These are phyloP conservation scores for Pythium angustatum DNA, from an alignment of 352 stramenopile genomes.

Conservation along the genomic window DNA sequence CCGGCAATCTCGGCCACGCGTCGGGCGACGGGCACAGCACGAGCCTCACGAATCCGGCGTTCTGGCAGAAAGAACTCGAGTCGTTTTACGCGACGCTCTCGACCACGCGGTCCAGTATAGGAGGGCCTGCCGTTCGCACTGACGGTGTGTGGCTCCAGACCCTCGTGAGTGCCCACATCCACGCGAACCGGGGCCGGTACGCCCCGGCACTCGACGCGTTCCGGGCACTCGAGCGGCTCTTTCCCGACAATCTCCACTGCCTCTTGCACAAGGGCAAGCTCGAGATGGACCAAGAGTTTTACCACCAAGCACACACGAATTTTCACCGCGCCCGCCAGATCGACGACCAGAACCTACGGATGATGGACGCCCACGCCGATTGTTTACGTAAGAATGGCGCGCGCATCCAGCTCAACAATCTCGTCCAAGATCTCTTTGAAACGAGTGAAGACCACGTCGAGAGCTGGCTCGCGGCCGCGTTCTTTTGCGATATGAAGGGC, in stretches of 20 bases:
- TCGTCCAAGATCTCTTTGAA: slow-evolving; percentile 73
- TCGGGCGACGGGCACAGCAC: slow-evolving; percentile 25
- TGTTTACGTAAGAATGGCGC: slow-evolving; percentile 53
- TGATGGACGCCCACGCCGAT: slow-evolving; percentile 70
- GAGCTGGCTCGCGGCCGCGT: slow-evolving; percentile 74
- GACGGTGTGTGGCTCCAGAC: slow-evolving; percentile 62
- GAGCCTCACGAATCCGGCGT: slow-evolving; percentile 20
- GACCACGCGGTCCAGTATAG: slow-evolving; percentile 4
- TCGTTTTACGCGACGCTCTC: slow-evolving; percentile 42
- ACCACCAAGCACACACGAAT: slow-evolving; percentile 52
- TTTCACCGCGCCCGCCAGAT: slow-evolving; percentile 62
- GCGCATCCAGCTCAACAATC: slow-evolving; percentile 54
- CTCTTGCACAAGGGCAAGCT: slow-evolving; percentile 53
- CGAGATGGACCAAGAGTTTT: slow-evolving; percentile 64
- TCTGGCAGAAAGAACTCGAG: slow-evolving; percentile 50
- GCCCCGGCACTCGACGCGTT: slow-evolving; percentile 31
- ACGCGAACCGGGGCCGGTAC: slow-evolving; percentile 45
- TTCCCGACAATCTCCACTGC: slow-evolving; percentile 69
- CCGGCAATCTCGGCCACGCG: slow-evolving; percentile 18
- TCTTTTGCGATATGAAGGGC: slow-evolving; percentile 72
- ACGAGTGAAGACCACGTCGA: slow-evolving; percentile 55
- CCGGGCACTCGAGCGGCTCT: slow-evolving; percentile 36
- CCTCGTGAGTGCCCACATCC: slow-evolving; percentile 56
- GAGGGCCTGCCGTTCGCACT: neutral
- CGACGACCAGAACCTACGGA: slow-evolving; percentile 57